Conservation (phyloP, 1,139 yeast genomes). For the Barnettozyma hawaiiensis region DNA sequence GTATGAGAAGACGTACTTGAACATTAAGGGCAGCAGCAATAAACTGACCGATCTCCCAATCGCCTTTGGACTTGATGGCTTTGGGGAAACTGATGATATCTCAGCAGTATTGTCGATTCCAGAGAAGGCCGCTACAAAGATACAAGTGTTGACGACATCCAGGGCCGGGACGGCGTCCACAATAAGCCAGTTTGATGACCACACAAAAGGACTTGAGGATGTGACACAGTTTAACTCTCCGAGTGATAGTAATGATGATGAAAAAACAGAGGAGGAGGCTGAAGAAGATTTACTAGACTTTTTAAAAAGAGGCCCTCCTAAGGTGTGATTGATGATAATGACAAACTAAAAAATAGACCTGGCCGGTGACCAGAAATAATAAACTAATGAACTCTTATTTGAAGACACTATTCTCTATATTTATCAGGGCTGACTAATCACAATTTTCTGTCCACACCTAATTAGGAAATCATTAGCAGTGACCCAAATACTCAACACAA, state of each 20-base stretch:
- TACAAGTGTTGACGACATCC: not conserved
- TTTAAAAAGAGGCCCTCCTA: constrained; percentile 38
- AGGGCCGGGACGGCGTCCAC: not conserved
- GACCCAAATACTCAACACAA: too few relatives aligned
- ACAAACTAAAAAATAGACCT: too few relatives aligned
- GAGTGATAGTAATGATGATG: constrained; percentile 3
- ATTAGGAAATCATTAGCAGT: too few relatives aligned
- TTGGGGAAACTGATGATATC: constrained; percentile 2
- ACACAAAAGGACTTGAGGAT: not conserved
- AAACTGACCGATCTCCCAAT: not conserved
- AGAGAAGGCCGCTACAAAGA: not conserved
- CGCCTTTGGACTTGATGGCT: constrained; percentile 7
- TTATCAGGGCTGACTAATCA: too few relatives aligned
- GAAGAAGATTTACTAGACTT: constrained; percentile 48
- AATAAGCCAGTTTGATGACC: not conserved
- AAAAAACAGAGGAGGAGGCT: constrained; percentile 26
- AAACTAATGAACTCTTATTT: not conserved
- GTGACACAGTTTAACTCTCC: not conserved
- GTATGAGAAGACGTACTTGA: not conserved
- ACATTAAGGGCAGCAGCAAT: not conserved
- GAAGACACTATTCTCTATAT: too few relatives aligned
- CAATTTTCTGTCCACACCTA: too few relatives aligned
- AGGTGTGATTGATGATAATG: not conserved
- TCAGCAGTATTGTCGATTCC: constrained; percentile 3
- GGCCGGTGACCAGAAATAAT: not conserved